phyloP scores from a whole-genome alignment of 768 basidiomycete species.

The Tulasnella calospora region DNA sequence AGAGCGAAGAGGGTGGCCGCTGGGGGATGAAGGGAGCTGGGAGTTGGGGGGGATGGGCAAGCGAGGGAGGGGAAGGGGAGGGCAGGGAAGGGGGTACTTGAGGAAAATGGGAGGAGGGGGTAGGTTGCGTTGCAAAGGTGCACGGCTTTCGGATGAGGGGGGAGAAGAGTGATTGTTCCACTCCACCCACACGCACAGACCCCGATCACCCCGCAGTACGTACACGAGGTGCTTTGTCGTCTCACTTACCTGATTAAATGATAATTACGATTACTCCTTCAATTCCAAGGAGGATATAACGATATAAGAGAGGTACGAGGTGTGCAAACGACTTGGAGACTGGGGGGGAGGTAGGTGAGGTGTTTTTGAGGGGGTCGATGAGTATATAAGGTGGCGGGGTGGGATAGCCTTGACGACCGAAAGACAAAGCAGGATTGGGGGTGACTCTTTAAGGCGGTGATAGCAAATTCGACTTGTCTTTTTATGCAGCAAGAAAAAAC shows the following conservation, averaged over 20 bases:
- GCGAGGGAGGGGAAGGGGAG: slow-evolving; percentile 8
- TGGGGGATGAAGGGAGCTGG: background rate
- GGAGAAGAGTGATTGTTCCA: slow-evolving; percentile 17
- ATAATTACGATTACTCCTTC: slow-evolving; percentile 8
- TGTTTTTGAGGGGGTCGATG: background rate
- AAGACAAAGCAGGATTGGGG: background rate
- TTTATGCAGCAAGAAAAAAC: background rate
- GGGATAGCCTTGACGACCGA: background rate
- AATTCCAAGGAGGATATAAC: background rate
- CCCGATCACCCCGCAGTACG: slow-evolving; percentile 18
- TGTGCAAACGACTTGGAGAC: background rate
- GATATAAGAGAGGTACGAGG: background rate
- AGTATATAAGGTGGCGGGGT: background rate
- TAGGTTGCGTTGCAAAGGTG: slow-evolving; percentile 7
- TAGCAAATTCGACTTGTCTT: background rate
- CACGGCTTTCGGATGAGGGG: slow-evolving; percentile 22
- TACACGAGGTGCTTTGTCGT: slow-evolving; percentile 4
- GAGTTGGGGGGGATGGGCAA: slow-evolving; percentile 18
- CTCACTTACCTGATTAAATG: slow-evolving; percentile 1
- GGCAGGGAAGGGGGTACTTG: slow-evolving; percentile 22
- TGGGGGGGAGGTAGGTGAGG: background rate
- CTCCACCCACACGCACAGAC: slow-evolving; percentile 24
- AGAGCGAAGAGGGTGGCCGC: background rate
- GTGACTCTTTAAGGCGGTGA: background rate
- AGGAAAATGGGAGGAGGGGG: slow-evolving; percentile 2